Evolutionary conservation across 495 filamentous ascomycete genomes (phyloP).

Genomic region (Aspergillus carlsbadensis): DNA sequence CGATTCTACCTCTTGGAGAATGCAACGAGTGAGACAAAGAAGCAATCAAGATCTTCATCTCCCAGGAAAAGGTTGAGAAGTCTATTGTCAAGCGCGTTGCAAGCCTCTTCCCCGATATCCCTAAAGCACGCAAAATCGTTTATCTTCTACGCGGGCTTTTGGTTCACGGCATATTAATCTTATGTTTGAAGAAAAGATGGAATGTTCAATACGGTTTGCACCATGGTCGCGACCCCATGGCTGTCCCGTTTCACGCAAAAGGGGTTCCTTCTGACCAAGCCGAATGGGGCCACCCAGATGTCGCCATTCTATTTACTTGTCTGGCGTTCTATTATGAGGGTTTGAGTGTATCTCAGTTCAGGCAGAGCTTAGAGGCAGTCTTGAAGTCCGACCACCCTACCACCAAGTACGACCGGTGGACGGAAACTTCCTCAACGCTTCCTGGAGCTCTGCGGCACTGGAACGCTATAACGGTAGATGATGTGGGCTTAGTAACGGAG

Average conservation of each 20-base stretch:
- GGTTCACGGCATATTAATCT: slow-evolving; percentile 52
- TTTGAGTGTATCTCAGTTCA: slow-evolving; percentile 51
- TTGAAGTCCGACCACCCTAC: slow-evolving; percentile 55
- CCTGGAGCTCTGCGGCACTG: slow-evolving; percentile 44
- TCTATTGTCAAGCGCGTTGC: neutral
- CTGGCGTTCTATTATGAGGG: slow-evolving; percentile 69
- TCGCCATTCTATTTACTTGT: slow-evolving; percentile 63
- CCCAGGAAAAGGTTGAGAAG: neutral
- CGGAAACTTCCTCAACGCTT: slow-evolving; percentile 30
- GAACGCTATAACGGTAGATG: slow-evolving; percentile 57
- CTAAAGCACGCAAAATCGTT: slow-evolving; percentile 24
- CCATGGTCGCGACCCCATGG: slow-evolving; percentile 48
- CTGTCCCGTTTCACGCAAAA: slow-evolving; percentile 69
- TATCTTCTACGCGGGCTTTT: slow-evolving; percentile 62
- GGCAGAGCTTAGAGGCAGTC: slow-evolving; percentile 45
- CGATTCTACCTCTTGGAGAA: slow-evolving; percentile 21
- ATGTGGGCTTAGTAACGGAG: slow-evolving; percentile 38
- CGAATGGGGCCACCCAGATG: slow-evolving; percentile 74
- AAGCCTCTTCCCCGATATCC: neutral
- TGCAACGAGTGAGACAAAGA: neutral
- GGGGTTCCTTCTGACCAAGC: slow-evolving; percentile 61
- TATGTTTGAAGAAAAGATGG: slow-evolving; percentile 65
- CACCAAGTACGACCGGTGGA: slow-evolving; percentile 57
- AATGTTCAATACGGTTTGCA: slow-evolving; percentile 69
- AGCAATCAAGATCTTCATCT: slow-evolving; percentile 14